Evolutionary conservation across 2,329 filamentous ascomycete species (phyloP).

Genomic region (Purpureocillium lavendulum): DNA sequence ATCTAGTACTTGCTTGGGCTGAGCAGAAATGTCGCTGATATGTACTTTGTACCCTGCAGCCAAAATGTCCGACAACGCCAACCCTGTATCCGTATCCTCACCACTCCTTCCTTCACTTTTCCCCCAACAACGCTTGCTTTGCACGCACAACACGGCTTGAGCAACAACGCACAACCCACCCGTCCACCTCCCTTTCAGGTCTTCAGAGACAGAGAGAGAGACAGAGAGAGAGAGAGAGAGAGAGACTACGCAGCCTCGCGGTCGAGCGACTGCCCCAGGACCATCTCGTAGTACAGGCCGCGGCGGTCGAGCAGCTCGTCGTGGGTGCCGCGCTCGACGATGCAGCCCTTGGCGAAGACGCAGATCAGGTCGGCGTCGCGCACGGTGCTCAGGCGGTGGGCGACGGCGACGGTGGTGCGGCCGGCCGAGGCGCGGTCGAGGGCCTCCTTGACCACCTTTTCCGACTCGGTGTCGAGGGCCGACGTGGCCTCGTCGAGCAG

Average conservation of each 20-base stretch:
- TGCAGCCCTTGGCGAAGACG: conserved; percentile 38
- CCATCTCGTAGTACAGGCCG: conserved; percentile 47
- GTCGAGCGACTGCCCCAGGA: conserved; percentile 33
- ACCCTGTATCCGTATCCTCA: no score
- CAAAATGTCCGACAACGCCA: no score
- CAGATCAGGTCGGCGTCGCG: conserved; percentile 56
- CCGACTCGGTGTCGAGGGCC: conserved; percentile 55
- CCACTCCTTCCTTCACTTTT: no score
- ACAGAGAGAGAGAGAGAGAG: no score
- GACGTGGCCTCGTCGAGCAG: conserved; percentile 67
- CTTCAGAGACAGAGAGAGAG: no score
- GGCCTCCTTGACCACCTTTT: conserved; percentile 56
- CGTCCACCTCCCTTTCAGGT: no score
- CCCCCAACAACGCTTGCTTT: no score
- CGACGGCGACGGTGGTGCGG: conserved; percentile 54
- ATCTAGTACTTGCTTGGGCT: no score
- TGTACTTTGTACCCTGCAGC: no score
- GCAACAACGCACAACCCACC: no score
- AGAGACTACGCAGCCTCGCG: conserved; percentile 14
- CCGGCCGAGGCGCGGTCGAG: conserved; percentile 37
- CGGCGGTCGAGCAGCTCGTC: conserved; percentile 41
- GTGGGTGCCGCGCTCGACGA: conserved; percentile 55
- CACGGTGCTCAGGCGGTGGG: conserved; percentile 47
- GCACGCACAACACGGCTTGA: no score
- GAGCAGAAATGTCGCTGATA: no score